phyloP scores from a whole-genome alignment of 352 stramenopile species.

The Phytopythium sindhum region DNA sequence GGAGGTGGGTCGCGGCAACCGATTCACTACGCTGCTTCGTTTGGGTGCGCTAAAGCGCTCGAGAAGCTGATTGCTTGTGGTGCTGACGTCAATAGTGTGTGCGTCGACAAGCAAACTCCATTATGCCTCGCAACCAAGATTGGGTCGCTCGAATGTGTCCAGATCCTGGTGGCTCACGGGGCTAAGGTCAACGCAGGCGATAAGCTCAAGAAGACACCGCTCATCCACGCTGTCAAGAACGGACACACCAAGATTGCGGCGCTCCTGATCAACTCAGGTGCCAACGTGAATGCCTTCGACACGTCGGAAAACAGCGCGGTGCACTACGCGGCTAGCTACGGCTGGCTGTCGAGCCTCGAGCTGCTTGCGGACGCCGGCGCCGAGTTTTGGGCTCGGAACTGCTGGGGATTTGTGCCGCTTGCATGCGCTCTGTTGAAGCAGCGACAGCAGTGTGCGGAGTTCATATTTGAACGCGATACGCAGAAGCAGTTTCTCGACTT shows the following conservation, averaged over 20 bases:
- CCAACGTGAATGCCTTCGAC: slow-evolving; percentile 76
- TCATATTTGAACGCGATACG: slow-evolving; percentile 60
- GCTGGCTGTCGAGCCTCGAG: slow-evolving; percentile 63
- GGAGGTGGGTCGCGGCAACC: slow-evolving; percentile 50
- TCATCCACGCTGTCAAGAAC: slow-evolving; percentile 79
- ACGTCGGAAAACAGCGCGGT: slow-evolving; percentile 72
- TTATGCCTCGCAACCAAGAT: slow-evolving; percentile 56
- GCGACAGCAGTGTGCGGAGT: slow-evolving; percentile 43
- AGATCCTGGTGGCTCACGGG: slow-evolving; percentile 41
- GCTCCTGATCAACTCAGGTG: slow-evolving; percentile 58
- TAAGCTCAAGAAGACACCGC: slow-evolving; percentile 77
- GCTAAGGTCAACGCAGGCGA: slow-evolving; percentile 60
- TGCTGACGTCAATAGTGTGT: slow-evolving; percentile 53
- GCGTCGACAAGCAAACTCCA: slow-evolving; percentile 46
- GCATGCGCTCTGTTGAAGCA: slow-evolving; percentile 71
- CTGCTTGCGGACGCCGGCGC: slow-evolving; percentile 50
- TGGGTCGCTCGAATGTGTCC: slow-evolving; percentile 56
- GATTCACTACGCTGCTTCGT: slow-evolving; percentile 51
- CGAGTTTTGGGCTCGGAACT: slow-evolving; percentile 68
- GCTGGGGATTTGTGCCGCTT: slow-evolving; percentile 71
- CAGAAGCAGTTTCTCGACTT: slow-evolving; percentile 68
- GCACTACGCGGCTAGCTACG: slow-evolving; percentile 77
- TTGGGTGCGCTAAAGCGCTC: slow-evolving; percentile 41
- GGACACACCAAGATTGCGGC: slow-evolving; percentile 49
- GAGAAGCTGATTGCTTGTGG: slow-evolving; percentile 45